Evolutionary conservation across 108 stramenopile species (phyloP), one percentile per base, ranked within the genome.

Genomic region (Cyclotella choctawhatcheeana): DNA sequence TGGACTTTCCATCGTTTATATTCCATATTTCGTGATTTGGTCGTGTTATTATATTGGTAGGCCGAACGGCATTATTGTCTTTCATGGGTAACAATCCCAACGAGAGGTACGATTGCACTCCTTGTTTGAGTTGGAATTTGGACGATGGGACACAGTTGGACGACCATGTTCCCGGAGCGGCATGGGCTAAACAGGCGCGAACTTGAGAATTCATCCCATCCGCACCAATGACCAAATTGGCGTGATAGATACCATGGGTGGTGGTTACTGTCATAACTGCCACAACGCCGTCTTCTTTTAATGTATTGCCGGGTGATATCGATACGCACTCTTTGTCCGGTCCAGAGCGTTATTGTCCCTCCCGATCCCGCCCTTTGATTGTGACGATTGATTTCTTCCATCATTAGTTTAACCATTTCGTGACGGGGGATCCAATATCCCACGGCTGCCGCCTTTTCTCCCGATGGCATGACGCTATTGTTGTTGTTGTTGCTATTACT

Each of bases 171-270:
- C 45, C 37, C 3, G 25, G 34, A 4, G 81, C 21, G 10, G 47
- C 31, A 18, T 30, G n/a, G 24, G 64, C 33, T 20, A 90, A 45
- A 53, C 66, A 74, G 32, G 82, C 81, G 6, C 91, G 70, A 20
- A 93, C 89, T 66, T 76, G 56, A 64, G 84, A 85, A 53, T 88
- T 85, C 51, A 87, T 86, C 1, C 93, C 93, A 55, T 94, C 90
- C 12, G 87, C 88, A 21, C 84, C 90, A 16, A 94, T 32, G 16
- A 92, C 60, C 13, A 89, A 52, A 3, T 56, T 61, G 5, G 77
- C 4, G 22, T 14, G 8, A 26, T 48, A n/a, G 34, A 26, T 64
- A 10, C 2, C 29, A n/a, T 18, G 20, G 12, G 31, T 30, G 6
- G 22, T 1, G 7, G 17, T 25, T 3, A 50, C 47, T 47, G 14